phyloP scores from a whole-genome alignment of 2,329 filamentous ascomycete genomes.

The Fusarium sarcochroum region DNA sequence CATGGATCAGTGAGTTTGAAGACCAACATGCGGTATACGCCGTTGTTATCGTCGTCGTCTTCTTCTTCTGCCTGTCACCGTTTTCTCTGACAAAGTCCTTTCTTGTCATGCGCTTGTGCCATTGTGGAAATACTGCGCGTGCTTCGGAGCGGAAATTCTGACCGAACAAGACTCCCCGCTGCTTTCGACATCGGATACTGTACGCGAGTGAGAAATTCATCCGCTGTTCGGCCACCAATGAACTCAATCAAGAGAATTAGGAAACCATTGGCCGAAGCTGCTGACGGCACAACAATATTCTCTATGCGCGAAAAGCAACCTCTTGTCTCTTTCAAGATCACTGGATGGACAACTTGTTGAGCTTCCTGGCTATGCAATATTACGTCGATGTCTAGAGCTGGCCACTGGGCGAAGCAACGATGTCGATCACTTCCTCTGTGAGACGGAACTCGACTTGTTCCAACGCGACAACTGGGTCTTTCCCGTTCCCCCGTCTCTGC shows the following conservation, averaged over 20 bases:
- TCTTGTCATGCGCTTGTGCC: slow-evolving; percentile 8
- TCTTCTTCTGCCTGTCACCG: background rate
- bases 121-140: slow-evolving; percentile 19
- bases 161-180: slow-evolving; percentile 12
- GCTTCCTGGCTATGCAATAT: slow-evolving; percentile 33
- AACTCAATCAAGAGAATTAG: slow-evolving; percentile 27
- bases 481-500: slow-evolving; percentile 31
- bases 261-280: slow-evolving; percentile 34
- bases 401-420: slow-evolving; percentile 4
- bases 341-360: slow-evolving; percentile 24
- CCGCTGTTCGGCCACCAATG: slow-evolving; percentile 22
- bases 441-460: slow-evolving; percentile 34
- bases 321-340: slow-evolving; percentile 22
- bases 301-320: slow-evolving; percentile 20
- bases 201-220: background rate
- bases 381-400: slow-evolving; percentile 42
- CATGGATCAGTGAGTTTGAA: slow-evolving; percentile 32
- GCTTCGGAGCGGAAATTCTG: slow-evolving; percentile 9
- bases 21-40: slow-evolving; percentile 15
- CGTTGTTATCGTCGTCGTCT: slow-evolving; percentile 10
- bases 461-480: slow-evolving; percentile 33
- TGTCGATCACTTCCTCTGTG: slow-evolving; percentile 43
- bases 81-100: slow-evolving; percentile 15
- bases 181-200: slow-evolving; percentile 3
- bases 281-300: slow-evolving; percentile 31